Evolutionary conservation across 2,329 filamentous ascomycete species (phyloP).

Genomic region (Colletotrichum lentis): DNA sequence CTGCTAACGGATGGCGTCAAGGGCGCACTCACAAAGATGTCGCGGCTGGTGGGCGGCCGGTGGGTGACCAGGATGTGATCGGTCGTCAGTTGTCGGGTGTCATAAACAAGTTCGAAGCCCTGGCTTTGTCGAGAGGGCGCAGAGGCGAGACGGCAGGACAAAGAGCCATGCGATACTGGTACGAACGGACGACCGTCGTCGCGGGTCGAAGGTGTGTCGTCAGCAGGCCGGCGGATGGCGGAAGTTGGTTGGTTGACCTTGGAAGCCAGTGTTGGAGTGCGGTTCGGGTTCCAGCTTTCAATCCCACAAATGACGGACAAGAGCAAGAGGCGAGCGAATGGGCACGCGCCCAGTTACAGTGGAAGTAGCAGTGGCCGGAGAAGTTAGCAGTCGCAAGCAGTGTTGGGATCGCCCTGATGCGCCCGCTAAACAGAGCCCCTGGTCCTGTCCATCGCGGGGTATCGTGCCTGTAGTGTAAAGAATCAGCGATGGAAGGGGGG

Average conservation of each 20-base stretch:
- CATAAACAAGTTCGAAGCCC: not conserved
- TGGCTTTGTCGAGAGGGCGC: not conserved
- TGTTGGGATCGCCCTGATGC: constrained; percentile 32
- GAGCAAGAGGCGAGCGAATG: constrained; percentile 18
- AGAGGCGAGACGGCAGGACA: constrained; percentile 3
- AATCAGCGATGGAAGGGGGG: constrained; percentile 23
- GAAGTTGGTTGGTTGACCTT: constrained; percentile 29
- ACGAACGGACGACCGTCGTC: constrained; percentile 24
- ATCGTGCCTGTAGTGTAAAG: constrained; percentile 20
- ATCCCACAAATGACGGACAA: not conserved
- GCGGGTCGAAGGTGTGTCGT: constrained; percentile 28
- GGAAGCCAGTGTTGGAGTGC: constrained; percentile 4
- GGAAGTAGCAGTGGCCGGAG: not conserved
- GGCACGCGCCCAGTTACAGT: constrained; percentile 15
- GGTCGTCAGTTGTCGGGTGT: not conserved
- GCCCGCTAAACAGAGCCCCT: constrained; percentile 35
- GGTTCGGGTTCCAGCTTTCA: constrained; percentile 4
- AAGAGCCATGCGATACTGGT: constrained; percentile 10
- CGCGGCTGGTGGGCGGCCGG: constrained; percentile 4
- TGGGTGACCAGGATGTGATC: not conserved
- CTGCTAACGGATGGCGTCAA: constrained; percentile 10
- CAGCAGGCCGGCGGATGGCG: constrained; percentile 27
- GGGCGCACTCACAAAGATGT: constrained; percentile 20
- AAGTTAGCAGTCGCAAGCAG: no score
- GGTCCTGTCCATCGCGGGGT: constrained; percentile 37